A percentile compares a stretch with the other conserved stretches of the same genome.
phyloP scores from a whole-genome alignment of 2,329 filamentous ascomycete species.

The Ustilaginoidea virens region DNA sequence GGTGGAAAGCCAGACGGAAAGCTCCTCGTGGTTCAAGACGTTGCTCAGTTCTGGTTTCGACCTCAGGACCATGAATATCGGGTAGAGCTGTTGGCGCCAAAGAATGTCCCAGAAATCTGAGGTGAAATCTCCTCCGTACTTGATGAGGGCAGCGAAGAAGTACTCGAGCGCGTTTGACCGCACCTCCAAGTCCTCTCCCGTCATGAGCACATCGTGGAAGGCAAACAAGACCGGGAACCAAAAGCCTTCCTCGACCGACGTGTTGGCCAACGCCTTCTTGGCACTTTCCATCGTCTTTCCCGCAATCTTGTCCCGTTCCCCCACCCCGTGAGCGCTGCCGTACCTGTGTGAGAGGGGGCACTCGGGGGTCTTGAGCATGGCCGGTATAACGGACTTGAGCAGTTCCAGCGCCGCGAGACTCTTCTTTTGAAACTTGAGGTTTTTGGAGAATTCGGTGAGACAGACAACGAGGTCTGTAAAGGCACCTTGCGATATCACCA shows the following conservation, averaged over 20 bases:
- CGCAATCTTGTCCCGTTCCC: conserved; percentile 26
- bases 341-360: conserved; percentile 67
- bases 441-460: conserved; percentile 96
- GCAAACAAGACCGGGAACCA: conserved; percentile 98
- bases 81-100: conserved; percentile 91
- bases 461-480: conserved; percentile 96
- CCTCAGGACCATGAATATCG: conserved; percentile 95
- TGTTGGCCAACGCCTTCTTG: conserved; percentile 49
- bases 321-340: conserved; percentile 13
- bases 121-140: conserved; percentile 82
- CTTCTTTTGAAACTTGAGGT: conserved; percentile 97
- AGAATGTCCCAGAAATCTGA: conserved; percentile 96
- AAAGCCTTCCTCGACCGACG: conserved; percentile 89
- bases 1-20: conserved; percentile 96
- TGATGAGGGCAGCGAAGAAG: conserved; percentile 85
- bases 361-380: conserved; percentile 91
- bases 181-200: conserved; percentile 93
- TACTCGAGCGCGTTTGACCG: conserved; percentile 84
- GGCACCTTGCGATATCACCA: conserved; percentile 90
- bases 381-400: conserved; percentile 81
- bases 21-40: conserved; percentile 85
- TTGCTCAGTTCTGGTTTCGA: conserved; percentile 95
- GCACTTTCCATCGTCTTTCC: conserved; percentile 26
- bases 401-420: conserved; percentile 91
- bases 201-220: conserved; percentile 98